Base-by-base conservation (phyloP, 2,329 filamentous ascomycete species). In the Phialophora expanda region DNA sequence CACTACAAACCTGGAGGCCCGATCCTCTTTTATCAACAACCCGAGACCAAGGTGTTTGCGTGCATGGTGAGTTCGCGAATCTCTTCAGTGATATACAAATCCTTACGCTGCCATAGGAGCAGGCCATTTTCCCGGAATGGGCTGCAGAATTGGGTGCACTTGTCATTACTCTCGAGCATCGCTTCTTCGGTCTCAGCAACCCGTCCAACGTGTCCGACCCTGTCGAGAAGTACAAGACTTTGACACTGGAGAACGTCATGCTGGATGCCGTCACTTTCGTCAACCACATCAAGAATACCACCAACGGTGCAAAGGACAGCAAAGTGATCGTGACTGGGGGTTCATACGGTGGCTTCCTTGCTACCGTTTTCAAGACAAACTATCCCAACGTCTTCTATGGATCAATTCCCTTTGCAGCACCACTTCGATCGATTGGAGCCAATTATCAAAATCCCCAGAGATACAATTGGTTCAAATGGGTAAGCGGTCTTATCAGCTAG, bases 181-280 rank as follows among this genome's bases (percentile, higher is more conserved):
- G 63, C 20, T 66, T 66, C 41, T 66, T 66, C 28, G 63, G 63
- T 41, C 38, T 61, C 44, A 66, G 63, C 58, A 61, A 62, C 56
- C 63, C 63, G 22, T 56, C 50, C 7, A 66, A 51, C 20, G 59
- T n/a, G 22, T 22, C 51, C 28, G 54, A 61, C 30, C 28, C 38
- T 6, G 38, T 28, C 4, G 41, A 57, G 17, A 44, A 50, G n/a
- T 66, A 48, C 34, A 34, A 20, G 17, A 62, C 57, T 20, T 34
- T 66, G 51, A 66, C 63, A 2, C 22, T 66, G 24, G 63, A 66
- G 51, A 66, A 66, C 14, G 63, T 66, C 41, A 62, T 66, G 38
- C 20, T 20, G 17, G 63, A 66, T n/a, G 59, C 63, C 20, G 63
- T 66, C 22, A 41, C 32, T 20, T 66, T 66, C 26, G 51, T 66